Conservation (phyloP, 768 basidiomycete genomes). For the Russula virescens region DNA sequence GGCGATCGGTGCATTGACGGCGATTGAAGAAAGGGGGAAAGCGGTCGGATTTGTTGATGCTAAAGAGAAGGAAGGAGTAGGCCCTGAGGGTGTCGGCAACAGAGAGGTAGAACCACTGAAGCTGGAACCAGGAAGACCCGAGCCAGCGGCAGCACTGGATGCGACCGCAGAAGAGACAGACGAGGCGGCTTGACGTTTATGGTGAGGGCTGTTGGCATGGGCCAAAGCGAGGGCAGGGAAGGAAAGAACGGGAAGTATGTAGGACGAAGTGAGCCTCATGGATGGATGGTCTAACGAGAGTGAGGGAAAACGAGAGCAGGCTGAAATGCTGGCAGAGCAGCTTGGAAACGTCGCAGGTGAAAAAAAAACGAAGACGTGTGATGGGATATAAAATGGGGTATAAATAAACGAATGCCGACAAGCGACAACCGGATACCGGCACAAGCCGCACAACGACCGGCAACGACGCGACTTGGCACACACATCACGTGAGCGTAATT, state of each 20-base stretch:
- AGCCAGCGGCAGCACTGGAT: background rate
- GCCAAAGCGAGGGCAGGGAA: constrained; percentile 42
- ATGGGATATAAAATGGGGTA: too few species aligned
- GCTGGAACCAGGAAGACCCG: background rate
- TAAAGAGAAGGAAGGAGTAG: constrained; percentile 41
- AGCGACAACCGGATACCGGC: too few species aligned
- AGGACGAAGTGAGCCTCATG: constrained; percentile 30
- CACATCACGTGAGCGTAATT: background rate
- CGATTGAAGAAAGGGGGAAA: constrained; percentile 47
- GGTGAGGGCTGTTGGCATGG: constrained; percentile 26
- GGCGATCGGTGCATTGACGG: constrained; percentile 38
- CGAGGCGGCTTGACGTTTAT: constrained; percentile 27
- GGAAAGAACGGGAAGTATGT: constrained; percentile 29
- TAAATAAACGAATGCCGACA: too few species aligned
- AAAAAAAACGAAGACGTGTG: background rate
- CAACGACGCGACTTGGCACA: background rate
- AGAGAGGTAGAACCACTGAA: background rate
- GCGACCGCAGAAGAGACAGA: constrained; percentile 25
- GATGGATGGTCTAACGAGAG: constrained; percentile 3
- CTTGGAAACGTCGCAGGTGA: background rate
- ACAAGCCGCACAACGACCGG: too few species aligned
- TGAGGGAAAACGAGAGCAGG: constrained; percentile 16
- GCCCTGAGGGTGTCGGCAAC: constrained; percentile 14
- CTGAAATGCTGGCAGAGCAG: background rate
- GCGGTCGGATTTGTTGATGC: constrained; percentile 55